Evolutionary conservation across 257 asterid species (phyloP), one percentile per base, ranked within the genome.

Genomic region (Rubia yunnanensis): DNA sequence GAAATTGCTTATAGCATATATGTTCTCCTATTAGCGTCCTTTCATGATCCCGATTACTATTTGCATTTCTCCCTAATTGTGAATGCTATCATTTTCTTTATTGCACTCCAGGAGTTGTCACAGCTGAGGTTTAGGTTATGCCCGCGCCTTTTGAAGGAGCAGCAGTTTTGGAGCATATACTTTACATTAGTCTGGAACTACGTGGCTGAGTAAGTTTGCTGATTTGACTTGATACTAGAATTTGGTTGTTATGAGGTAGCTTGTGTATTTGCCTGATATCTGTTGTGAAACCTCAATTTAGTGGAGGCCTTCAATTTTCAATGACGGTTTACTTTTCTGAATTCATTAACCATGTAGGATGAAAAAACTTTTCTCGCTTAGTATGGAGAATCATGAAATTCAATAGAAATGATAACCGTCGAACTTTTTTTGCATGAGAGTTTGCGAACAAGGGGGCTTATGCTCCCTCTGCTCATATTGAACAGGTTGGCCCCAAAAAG

Each of bases 81-180:
- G n/a, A 56, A 64, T 58, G 57, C 50, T 55, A 56, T 30, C 50
- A 68, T 54, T 76, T 39, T 71, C 35, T 71, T 54, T 17, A 27
- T 79, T 35, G 62, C 17, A 55, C 63, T 72, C 68, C 85, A 92
- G 98, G 98, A 84, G 76, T 92, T 92, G 69, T 84, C 95, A 34
- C 87, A 84, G 50, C 85, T 89, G 20, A 77, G 99, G 49, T 92
- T 92, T 70, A 83, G 69, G 69, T 80, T 92, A 75, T 89, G 94
- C 76, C 99, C 97, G 11, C 82, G 94, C 58, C 73, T 74, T 73
- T 79, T 89, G 81, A 89, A 89, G 86, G 99, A 92, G 69, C 73
- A 78, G 34, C 86, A 79, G 68, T 92, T 92, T 80, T 92, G 99
- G 99, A 81, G 85, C 57, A 84, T 89, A 82, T 92, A 92, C 66